These are phyloP conservation scores for Gonapodya sp. DNA, from an alignment of 192 early-diverging fungal species.

Conservation along the genomic window DNA sequence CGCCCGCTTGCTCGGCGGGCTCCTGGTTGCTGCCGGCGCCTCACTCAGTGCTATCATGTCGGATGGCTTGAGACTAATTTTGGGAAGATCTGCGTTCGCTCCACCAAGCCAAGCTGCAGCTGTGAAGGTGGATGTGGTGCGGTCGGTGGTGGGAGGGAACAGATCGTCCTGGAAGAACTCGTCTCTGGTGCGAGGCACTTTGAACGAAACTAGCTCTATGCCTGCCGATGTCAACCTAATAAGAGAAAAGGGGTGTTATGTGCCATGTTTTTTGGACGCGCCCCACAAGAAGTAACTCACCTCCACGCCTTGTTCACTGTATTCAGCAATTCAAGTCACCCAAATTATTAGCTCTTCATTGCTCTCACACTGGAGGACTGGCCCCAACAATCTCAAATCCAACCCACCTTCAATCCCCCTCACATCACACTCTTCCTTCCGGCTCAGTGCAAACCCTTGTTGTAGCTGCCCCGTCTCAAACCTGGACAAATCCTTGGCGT, in stretches of 20 bases:
- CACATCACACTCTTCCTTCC: slow-evolving; percentile 59
- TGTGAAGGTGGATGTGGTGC: slow-evolving; percentile 33
- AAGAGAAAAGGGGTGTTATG: slow-evolving; percentile 22
- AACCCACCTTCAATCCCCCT: slow-evolving; percentile 52
- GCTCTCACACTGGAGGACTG: too few species aligned
- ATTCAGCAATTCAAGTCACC: background rate
- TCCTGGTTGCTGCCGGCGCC: slow-evolving; percentile 9
- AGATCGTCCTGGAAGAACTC: slow-evolving; percentile 89
- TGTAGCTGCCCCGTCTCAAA: slow-evolving; percentile 49
- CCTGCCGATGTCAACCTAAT: slow-evolving; percentile 57
- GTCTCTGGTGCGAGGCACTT: slow-evolving; percentile 67
- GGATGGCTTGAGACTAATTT: slow-evolving; percentile 29
- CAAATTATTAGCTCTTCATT: too few species aligned
- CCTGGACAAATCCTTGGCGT: slow-evolving; percentile 38
- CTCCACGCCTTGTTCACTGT: background rate
- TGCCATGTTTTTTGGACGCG: too few species aligned
- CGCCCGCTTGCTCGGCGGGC: background rate
- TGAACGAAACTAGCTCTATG: slow-evolving; percentile 64
- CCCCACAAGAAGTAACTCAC: background rate
- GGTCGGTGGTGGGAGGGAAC: slow-evolving; percentile 56
- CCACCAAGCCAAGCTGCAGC: slow-evolving; percentile 43
- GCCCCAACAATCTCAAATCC: background rate
- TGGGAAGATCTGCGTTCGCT: background rate
- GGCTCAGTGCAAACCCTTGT: slow-evolving; percentile 61
- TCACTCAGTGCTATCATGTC: slow-evolving; percentile 37